Base-by-base conservation (phyloP, 164 flowering plant genomes). In the Akebia trifoliata region DNA sequence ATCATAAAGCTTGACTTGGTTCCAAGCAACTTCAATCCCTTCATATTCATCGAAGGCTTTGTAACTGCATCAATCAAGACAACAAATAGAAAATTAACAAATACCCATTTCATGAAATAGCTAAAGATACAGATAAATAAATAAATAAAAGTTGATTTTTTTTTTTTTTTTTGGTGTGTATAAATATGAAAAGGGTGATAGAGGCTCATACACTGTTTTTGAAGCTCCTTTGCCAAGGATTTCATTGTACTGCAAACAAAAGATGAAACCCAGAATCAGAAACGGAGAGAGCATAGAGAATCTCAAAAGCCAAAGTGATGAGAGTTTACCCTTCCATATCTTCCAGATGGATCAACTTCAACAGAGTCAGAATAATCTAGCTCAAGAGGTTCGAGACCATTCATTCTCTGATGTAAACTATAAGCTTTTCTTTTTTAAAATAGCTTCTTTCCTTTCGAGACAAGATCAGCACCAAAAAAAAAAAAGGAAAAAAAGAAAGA, bases 21-120 rank as follows among this genome's bases (percentile, higher is more conserved):
- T 92, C 98, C 98, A 92, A 11, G 98, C 98, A 39, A 92, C 96
- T 70, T 92, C 98, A 67, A 86, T 85, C 56, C 98, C 98, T 76
- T 92, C 91, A 69, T 80, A 87, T 70, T 89, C 98, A 77, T 92
- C 98, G 72, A 92, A 92, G 28, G 81, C 98, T 74, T 75, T 81
- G 54, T 89, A 92, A 17, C 98, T 92, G 81, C 64, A 77, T 45
- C 26, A 45, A 72, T 30, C 9, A 49, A 11, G 9, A 69, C 54
- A 57, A 57, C 17, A 18, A 46, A 35, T 8, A 3, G 21, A 43
- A 49, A 57, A 54, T 31, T n/a, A 54, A 47, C 59, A 30, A 53
- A 38, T 47, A 45, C 38, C 25, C 54, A 59, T 30, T 22, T 47
- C 43, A 26, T 29, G 8, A 44, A 40, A 38, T 18, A 31, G 11